Evolutionary conservation across 257 asterid species (phyloP).

Genomic region (Datura wrightii): DNA sequence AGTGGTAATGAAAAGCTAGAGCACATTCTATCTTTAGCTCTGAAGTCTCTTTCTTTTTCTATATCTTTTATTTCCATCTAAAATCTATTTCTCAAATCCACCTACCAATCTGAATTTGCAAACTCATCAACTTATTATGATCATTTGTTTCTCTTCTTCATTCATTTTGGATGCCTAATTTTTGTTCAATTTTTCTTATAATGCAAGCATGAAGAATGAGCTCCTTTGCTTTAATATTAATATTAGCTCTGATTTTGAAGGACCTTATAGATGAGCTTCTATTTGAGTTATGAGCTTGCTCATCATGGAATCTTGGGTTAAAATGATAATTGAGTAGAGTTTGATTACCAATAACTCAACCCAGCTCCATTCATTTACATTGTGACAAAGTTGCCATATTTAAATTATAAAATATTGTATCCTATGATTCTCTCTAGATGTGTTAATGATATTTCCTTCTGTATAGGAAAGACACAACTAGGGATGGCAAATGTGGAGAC

Average conservation of each 20-base stretch:
- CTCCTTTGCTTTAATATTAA: neutral
- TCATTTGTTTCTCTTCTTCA: slow-evolving; percentile 3
- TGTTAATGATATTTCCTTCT: slow-evolving; percentile 20
- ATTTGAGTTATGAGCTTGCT: slow-evolving; percentile 13
- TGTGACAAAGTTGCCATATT: slow-evolving; percentile 19
- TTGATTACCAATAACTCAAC: neutral
- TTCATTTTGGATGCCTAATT: slow-evolving; percentile 15
- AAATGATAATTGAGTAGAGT: slow-evolving; percentile 20
- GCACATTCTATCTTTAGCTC: slow-evolving; percentile 18
- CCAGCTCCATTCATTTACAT: neutral
- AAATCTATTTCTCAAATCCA: slow-evolving; percentile 15
- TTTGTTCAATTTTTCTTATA: slow-evolving; percentile 10
- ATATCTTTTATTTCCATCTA: neutral
- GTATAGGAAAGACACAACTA: slow-evolving; percentile 63
- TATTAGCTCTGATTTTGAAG: neutral
- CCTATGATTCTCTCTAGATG: neutral
- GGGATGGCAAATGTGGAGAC: slow-evolving; percentile 76
- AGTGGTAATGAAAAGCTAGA: slow-evolving; percentile 1
- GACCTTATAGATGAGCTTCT: slow-evolving; percentile 20
- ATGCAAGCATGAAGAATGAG: neutral
- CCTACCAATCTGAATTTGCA: neutral
- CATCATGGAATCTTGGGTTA: slow-evolving; percentile 12
- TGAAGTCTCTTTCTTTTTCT: neutral
- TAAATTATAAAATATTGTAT: neutral
- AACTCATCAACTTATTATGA: slow-evolving; percentile 5